These are phyloP conservation scores for Aspergillus latus DNA, from an alignment of 2,329 filamentous ascomycete genomes.

Conservation along the genomic window DNA sequence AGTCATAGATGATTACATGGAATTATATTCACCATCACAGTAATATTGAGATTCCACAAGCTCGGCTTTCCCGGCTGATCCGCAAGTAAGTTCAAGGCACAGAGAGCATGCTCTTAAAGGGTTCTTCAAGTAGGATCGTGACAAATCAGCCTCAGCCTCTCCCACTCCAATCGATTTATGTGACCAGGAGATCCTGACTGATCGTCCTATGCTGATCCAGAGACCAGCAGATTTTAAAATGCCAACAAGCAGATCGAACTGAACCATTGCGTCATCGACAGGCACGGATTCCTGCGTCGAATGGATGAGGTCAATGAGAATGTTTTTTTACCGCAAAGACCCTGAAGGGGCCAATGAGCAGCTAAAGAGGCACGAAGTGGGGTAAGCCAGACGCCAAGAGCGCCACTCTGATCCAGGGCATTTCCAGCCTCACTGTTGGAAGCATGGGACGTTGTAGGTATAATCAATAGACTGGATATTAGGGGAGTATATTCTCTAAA, in stretches of 20 bases:
- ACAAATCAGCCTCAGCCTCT: no score
- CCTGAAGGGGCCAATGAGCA: constrained; percentile 8
- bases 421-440: background rate
- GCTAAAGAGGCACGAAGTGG: constrained; percentile 1
- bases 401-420: constrained; percentile 2
- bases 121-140: no score
- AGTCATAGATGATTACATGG: no score
- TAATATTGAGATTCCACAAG: no score
- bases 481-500: no score
- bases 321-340: background rate
- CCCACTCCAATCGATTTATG: background rate
- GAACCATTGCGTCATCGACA: constrained; percentile 6
- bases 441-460: background rate
- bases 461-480: no score
- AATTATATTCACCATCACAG: no score
- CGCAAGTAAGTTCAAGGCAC: no score
- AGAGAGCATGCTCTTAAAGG: no score
- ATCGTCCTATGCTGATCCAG: constrained; percentile 1
- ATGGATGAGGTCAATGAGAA: constrained; percentile 9
- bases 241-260: background rate
- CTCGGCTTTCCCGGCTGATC: no score
- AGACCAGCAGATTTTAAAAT: background rate
- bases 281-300: constrained; percentile 4
- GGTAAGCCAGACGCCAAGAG: background rate
- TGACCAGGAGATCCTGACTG: background rate